A percentile compares a stretch with the other conserved stretches of the same genome.
Evolutionary conservation across 73 alveolate species (phyloP).

Genomic region (Tetrahymena elliotti): DNA sequence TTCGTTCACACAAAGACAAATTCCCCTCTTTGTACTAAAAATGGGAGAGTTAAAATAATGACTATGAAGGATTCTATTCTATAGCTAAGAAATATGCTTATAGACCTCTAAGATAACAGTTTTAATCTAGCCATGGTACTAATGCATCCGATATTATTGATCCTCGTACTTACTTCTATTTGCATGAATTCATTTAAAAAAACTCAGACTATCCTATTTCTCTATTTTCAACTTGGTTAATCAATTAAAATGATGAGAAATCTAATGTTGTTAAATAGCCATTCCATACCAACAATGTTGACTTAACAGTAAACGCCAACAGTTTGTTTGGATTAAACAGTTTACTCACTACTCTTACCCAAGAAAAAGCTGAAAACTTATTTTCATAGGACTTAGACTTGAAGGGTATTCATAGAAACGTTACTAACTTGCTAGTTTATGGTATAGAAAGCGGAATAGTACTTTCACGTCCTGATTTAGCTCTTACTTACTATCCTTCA

Average conservation of each 20-base stretch:
- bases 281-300: neutral
- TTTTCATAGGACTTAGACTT: neutral
- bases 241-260: neutral
- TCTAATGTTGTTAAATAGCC: neutral
- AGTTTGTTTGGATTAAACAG: neutral
- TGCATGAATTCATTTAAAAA: neutral
- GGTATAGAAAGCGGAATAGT: neutral
- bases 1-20: neutral
- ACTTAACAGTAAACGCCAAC: neutral
- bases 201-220: neutral
- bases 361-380: neutral
- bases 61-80: neutral
- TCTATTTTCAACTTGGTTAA: neutral
- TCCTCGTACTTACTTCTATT: neutral
- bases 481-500: neutral
- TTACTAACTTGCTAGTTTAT: neutral
- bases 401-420: neutral
- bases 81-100: neutral
- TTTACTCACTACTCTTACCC: neutral
- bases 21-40: neutral
- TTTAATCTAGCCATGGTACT: neutral
- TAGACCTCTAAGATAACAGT: neutral
- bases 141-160: neutral
- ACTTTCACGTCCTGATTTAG: neutral
- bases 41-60: neutral